Percentiles rank a stretch among this genome's conserved stretches.
phyloP scores from a whole-genome alignment of 164 flowering plant species.

The Vitis cinerea region DNA sequence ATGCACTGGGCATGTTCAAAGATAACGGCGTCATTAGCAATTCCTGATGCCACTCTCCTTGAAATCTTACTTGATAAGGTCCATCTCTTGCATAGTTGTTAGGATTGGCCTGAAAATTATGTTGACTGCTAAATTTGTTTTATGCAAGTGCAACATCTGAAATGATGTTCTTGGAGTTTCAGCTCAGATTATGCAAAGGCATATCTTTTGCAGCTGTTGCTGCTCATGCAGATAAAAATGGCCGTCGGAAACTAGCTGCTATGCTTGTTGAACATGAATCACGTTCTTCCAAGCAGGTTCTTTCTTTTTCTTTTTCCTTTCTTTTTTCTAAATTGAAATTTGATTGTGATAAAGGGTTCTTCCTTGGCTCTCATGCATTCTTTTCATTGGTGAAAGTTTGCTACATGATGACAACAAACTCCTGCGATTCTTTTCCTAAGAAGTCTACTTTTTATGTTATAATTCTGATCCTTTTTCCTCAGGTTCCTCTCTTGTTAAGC shows the following conservation, averaged over 20 bases:
- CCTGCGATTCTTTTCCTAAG: too few species aligned
- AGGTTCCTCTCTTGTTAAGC: conserved; percentile 95
- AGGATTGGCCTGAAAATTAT: background rate
- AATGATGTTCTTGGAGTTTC: conserved; percentile 26
- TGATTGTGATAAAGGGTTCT: background rate
- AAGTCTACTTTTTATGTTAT: background rate
- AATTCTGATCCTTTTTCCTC: conserved; percentile 15
- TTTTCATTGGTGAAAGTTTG: background rate
- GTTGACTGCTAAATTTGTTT: conserved; percentile 1
- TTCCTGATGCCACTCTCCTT: conserved; percentile 78
- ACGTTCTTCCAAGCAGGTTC: conserved; percentile 92
- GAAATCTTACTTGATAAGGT: conserved; percentile 94
- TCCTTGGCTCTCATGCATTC: background rate
- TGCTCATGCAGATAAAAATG: conserved; percentile 90
- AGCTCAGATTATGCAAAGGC: conserved; percentile 87
- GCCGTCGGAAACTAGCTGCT: conserved; percentile 90
- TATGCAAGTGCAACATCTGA: conserved; percentile 1
- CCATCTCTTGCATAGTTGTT: conserved; percentile 12
- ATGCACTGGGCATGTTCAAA: conserved; percentile 99
- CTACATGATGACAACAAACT: background rate
- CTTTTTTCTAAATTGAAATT: background rate
- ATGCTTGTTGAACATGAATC: conserved; percentile 97
- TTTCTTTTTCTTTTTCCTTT: background rate
- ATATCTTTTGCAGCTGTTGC: conserved; percentile 99
- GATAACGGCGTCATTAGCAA: conserved; percentile 74